Conservation (phyloP, 1,139 yeast genomes). For the Chernovozyma aurita region DNA sequence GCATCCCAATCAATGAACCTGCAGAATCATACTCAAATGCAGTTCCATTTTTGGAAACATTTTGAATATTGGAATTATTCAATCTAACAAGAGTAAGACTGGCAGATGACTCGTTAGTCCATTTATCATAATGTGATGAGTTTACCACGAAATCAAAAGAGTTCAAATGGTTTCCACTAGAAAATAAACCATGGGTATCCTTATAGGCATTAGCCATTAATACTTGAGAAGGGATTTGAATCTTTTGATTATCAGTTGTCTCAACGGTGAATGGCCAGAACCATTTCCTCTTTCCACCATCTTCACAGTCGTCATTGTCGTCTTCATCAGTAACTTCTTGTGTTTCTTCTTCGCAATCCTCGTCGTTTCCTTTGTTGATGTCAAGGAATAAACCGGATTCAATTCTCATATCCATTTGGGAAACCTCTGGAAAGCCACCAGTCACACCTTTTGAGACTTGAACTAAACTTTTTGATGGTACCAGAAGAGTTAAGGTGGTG, state of each 20-base stretch:
- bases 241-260: not conserved
- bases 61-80: too few species aligned
- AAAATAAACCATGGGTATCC: slow-evolving; percentile 10
- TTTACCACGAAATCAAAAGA: not conserved
- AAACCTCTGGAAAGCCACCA: slow-evolving; percentile 1
- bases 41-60: not conserved
- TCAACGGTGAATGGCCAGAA: slow-evolving; percentile 11
- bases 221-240: slow-evolving; percentile 7
- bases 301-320: slow-evolving; percentile 8
- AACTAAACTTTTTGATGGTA: not conserved
- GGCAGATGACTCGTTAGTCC: not conserved
- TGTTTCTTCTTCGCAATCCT: slow-evolving; percentile 6
- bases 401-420: slow-evolving; percentile 6
- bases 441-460: not conserved
- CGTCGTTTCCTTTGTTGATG: slow-evolving; percentile 7
- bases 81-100: not conserved
- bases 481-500: not conserved
- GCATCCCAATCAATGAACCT: not conserved
- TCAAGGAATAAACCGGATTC: slow-evolving; percentile 11
- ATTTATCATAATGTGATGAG: not conserved
- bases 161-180: not conserved
- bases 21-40: not conserved
- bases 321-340: too few species aligned
- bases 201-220: slow-evolving; percentile 8
- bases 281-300: slow-evolving; percentile 8